Evolutionary conservation across 495 filamentous ascomycete species (phyloP).

Genomic region (Wilcoxina mikolae): DNA sequence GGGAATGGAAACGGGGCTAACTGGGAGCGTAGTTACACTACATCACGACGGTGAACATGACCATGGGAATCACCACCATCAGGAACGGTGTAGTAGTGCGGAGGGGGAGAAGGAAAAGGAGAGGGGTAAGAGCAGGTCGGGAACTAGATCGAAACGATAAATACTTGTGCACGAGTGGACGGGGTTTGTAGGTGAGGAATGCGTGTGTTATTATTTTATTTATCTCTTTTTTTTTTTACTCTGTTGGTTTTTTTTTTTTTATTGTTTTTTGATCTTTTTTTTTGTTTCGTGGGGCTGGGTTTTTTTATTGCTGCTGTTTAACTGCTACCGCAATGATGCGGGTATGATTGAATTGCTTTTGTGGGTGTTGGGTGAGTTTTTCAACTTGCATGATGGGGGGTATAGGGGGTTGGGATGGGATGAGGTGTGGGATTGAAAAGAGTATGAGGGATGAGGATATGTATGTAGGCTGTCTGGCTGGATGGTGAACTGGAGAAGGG

Average conservation of each 20-base stretch:
- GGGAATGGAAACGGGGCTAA: not conserved
- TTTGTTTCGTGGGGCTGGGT: slow-evolving; percentile 22
- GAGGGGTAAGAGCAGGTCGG: slow-evolving; percentile 14
- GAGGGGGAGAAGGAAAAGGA: slow-evolving; percentile 19
- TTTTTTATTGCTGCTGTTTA: slow-evolving; percentile 7
- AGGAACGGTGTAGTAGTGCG: slow-evolving; percentile 10
- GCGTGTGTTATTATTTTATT: slow-evolving; percentile 3
- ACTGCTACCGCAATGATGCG: no score
- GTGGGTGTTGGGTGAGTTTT: no score
- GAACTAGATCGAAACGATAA: not conserved
- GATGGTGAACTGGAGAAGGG: no score
- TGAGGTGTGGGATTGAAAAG: no score
- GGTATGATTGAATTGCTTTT: no score
- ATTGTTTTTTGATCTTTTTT: slow-evolving; percentile 19
- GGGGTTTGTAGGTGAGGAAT: slow-evolving; percentile 8
- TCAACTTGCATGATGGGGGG: no score
- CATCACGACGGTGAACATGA: slow-evolving; percentile 78
- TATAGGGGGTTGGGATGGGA: no score
- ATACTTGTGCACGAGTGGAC: slow-evolving; percentile 11
- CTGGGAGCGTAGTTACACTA: slow-evolving; percentile 50
- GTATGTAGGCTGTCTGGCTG: no score
- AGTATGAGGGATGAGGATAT: no score
- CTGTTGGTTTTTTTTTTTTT: slow-evolving; percentile 13
- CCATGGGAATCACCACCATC: slow-evolving; percentile 16
- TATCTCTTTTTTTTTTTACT: slow-evolving; percentile 11